phyloP scores from a whole-genome alignment of 306 rosid species.

The Spatholobus suberectus region DNA sequence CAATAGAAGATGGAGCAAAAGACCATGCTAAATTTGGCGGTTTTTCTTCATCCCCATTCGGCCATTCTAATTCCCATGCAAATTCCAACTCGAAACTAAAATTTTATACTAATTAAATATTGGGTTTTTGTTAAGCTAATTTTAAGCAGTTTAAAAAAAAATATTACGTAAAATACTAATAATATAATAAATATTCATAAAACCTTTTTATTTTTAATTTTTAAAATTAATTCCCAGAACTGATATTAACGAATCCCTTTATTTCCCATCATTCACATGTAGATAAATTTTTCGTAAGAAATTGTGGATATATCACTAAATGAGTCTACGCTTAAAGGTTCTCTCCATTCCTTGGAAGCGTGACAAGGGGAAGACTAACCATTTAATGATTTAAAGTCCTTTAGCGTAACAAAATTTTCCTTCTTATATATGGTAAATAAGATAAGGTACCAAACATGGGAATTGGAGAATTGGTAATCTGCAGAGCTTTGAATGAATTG shows the following conservation, averaged over 20 bases:
- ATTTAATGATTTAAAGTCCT: constrained; percentile 33
- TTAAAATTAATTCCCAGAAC: too few species aligned
- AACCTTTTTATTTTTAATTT: too few species aligned
- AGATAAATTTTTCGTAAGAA: background rate
- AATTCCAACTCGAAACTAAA: background rate
- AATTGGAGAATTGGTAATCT: constrained; percentile 34
- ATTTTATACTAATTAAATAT: background rate
- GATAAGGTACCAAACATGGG: constrained; percentile 41
- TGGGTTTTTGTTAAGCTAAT: background rate
- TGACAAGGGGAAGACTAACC: constrained; percentile 19
- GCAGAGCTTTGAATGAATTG: constrained; percentile 11
- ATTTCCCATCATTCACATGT: constrained; percentile 9
- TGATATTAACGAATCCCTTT: too few species aligned
- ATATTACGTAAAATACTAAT: too few species aligned
- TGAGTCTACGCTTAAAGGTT: background rate
- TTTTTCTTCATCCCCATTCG: constrained; percentile 25
- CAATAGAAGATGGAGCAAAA: background rate
- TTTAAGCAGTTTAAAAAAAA: background rate
- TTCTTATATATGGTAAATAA: constrained; percentile 23
- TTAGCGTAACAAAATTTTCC: constrained; percentile 40
- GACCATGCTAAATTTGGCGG: constrained; percentile 19
- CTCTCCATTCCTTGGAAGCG: constrained; percentile 18
- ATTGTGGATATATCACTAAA: constrained; percentile 20
- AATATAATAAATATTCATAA: background rate
- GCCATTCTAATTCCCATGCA: background rate